Conservation (phyloP, 2,329 filamentous ascomycete species). For the Fusarium luffae region DNA sequence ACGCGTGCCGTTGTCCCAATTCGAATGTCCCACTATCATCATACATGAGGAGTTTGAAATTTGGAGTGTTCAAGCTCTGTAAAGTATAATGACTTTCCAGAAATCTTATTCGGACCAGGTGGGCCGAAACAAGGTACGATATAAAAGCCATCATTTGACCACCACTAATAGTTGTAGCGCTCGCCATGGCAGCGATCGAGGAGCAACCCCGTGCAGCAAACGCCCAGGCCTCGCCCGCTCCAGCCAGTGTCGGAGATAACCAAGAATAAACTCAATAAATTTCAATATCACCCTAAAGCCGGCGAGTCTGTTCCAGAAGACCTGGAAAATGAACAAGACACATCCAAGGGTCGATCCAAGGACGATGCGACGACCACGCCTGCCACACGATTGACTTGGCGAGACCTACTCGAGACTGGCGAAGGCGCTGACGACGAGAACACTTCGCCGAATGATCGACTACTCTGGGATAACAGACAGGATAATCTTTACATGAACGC, state of each 20-base stretch:
- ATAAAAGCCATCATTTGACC: slow-evolving; percentile 2
- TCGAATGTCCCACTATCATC: slow-evolving; percentile 29
- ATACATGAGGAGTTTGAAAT: slow-evolving; percentile 26
- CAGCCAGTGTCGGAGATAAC: slow-evolving; percentile 67
- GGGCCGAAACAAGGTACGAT: slow-evolving; percentile 49
- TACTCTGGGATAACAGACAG: slow-evolving; percentile 69
- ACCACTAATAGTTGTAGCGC: slow-evolving; percentile 48
- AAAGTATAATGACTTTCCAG: slow-evolving; percentile 52
- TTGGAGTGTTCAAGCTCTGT: slow-evolving; percentile 30
- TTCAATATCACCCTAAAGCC: slow-evolving; percentile 53
- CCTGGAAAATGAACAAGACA: slow-evolving; percentile 26
- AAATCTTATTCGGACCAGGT: slow-evolving; percentile 56
- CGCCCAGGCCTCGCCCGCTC: slow-evolving; percentile 52
- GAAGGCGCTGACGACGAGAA: slow-evolving; percentile 58
- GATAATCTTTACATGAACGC: slow-evolving; percentile 54
- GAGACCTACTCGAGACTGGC: slow-evolving; percentile 65
- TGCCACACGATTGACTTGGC: slow-evolving; percentile 65
- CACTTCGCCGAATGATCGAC: slow-evolving; percentile 68
- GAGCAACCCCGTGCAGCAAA: slow-evolving; percentile 59
- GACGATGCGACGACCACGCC: slow-evolving; percentile 56
- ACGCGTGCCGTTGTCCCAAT: slow-evolving; percentile 40
- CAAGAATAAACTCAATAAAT: slow-evolving; percentile 71
- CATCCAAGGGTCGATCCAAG: slow-evolving; percentile 18
- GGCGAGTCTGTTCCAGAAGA: slow-evolving; percentile 32
- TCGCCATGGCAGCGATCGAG: slow-evolving; percentile 66